These are phyloP conservation scores for Colletotrichum tamarilloi DNA, from an alignment of 2,329 filamentous ascomycete genomes.

Conservation along the genomic window DNA sequence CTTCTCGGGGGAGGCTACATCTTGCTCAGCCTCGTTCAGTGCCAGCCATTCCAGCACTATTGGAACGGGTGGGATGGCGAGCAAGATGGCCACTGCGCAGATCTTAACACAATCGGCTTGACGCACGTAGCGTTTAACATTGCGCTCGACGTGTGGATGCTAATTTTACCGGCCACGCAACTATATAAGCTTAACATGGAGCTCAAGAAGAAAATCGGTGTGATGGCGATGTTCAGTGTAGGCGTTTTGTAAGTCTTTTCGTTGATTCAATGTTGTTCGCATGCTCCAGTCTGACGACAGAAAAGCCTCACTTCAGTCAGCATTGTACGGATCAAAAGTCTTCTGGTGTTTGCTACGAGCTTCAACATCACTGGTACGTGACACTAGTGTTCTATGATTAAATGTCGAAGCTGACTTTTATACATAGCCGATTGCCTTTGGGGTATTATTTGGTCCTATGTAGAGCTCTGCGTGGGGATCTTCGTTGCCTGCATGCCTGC, in stretches of 20 bases:
- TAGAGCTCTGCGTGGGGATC: too few relatives aligned
- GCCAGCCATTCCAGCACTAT: neutral
- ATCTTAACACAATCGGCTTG: neutral
- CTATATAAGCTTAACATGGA: slow-evolving; percentile 37
- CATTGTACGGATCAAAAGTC: neutral
- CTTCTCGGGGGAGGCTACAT: neutral
- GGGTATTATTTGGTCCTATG: too few relatives aligned
- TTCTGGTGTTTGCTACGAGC: neutral
- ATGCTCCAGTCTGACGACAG: neutral
- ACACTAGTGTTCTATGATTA: too few relatives aligned
- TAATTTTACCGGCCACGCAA: slow-evolving; percentile 36
- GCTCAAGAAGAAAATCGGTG: slow-evolving; percentile 34
- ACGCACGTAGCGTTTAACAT: slow-evolving; percentile 36
- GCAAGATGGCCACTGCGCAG: neutral
- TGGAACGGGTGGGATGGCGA: slow-evolving; percentile 3
- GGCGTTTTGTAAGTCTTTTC: slow-evolving; percentile 53
- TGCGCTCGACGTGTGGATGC: slow-evolving; percentile 38
- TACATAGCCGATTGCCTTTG: too few relatives aligned
- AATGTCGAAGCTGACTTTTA: too few relatives aligned
- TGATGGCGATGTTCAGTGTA: slow-evolving; percentile 45
- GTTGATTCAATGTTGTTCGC: too few relatives aligned
- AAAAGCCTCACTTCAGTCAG: neutral
- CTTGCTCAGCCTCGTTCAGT: neutral
- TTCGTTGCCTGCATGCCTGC: too few relatives aligned
- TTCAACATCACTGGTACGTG: too few relatives aligned